Percentiles rank a stretch among this genome's conserved stretches.
Conservation (phyloP, 2,329 filamentous ascomycete species). For the Sporothrix dimorphospora region DNA sequence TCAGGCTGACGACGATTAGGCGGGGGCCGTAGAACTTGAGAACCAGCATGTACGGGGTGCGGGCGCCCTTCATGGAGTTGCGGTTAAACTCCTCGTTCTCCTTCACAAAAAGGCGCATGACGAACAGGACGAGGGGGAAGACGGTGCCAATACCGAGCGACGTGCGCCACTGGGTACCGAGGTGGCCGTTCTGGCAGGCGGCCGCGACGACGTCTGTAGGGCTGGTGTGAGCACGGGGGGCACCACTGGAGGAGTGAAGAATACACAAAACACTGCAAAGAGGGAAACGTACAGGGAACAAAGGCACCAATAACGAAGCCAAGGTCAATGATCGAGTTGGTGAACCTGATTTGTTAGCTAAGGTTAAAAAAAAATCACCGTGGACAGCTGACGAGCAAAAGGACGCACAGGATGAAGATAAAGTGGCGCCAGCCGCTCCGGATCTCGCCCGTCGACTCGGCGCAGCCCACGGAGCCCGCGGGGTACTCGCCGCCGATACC, state of each 20-base stretch:
- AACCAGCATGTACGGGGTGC: slow-evolving; percentile 60
- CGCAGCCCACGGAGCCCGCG: slow-evolving; percentile 79
- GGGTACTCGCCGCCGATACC: slow-evolving; percentile 85
- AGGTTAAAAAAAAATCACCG: slow-evolving; percentile 41
- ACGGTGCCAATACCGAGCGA: slow-evolving; percentile 77
- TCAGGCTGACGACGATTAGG: slow-evolving; percentile 68
- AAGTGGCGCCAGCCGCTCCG: slow-evolving; percentile 80
- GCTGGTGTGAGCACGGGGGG: not conserved
- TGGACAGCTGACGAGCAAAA: not conserved
- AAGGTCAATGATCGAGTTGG: slow-evolving; percentile 41
- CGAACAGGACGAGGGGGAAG: slow-evolving; percentile 73
- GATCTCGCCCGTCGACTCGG: slow-evolving; percentile 82
- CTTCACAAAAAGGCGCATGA: slow-evolving; percentile 71
- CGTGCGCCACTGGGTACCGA: slow-evolving; percentile 78
- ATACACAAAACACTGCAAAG: not conserved
- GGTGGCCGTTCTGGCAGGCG: slow-evolving; percentile 62
- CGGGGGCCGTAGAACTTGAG: slow-evolving; percentile 73
- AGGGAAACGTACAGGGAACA: slow-evolving; percentile 56
- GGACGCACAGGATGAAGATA: slow-evolving; percentile 73
- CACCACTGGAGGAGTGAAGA: not conserved
- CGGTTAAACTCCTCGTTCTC: slow-evolving; percentile 78
- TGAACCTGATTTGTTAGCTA: slow-evolving; percentile 59
- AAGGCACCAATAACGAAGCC: slow-evolving; percentile 83
- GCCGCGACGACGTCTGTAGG: slow-evolving; percentile 53
- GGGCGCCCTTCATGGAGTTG: slow-evolving; percentile 66